Percentiles rank a stretch among this genome's conserved stretches.
Conservation (phyloP, 768 basidiomycete species). For the Phanerochaete sordida region DNA sequence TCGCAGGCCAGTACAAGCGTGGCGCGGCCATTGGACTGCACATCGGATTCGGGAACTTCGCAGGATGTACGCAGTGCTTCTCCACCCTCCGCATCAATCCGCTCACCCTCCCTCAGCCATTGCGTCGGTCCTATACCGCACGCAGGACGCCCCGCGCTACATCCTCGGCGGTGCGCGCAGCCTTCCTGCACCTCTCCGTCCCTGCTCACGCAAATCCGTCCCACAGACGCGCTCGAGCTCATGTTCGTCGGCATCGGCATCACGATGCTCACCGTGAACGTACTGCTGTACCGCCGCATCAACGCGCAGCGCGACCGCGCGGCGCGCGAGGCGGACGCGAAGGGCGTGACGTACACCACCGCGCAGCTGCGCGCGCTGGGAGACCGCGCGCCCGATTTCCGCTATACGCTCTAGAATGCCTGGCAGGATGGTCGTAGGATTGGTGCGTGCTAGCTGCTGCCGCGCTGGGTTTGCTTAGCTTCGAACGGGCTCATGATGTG, state of each 20-base stretch:
- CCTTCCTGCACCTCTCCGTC: slow-evolving; percentile 10
- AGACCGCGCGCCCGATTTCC: slow-evolving; percentile 60
- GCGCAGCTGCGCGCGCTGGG: slow-evolving; percentile 40
- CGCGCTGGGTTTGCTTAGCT: too few relatives aligned
- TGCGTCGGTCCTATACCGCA: slow-evolving; percentile 58
- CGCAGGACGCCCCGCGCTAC: slow-evolving; percentile 57
- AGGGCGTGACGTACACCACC: slow-evolving; percentile 20
- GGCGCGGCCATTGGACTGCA: slow-evolving; percentile 64
- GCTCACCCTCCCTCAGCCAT: slow-evolving; percentile 37
- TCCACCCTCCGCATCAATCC: background rate
- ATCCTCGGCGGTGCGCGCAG: slow-evolving; percentile 52
- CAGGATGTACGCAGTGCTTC: slow-evolving; percentile 31
- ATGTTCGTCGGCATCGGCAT: slow-evolving; percentile 69
- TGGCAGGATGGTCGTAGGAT: too few relatives aligned
- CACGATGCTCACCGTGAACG: slow-evolving; percentile 43
- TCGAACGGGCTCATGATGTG: too few relatives aligned
- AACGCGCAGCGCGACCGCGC: slow-evolving; percentile 29
- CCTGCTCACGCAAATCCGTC: background rate
- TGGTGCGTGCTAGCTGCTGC: too few relatives aligned
- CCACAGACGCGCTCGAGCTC: slow-evolving; percentile 52
- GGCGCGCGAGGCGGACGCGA: slow-evolving; percentile 29
- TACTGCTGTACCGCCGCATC: slow-evolving; percentile 47
- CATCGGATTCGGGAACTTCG: slow-evolving; percentile 64
- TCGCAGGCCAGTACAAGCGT: slow-evolving; percentile 68
- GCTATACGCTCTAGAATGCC: slow-evolving; percentile 50